These are phyloP conservation scores for Teratosphaeria pseudoeucalypti DNA, from an alignment of 2,329 filamentous ascomycete species.

Conservation along the genomic window DNA sequence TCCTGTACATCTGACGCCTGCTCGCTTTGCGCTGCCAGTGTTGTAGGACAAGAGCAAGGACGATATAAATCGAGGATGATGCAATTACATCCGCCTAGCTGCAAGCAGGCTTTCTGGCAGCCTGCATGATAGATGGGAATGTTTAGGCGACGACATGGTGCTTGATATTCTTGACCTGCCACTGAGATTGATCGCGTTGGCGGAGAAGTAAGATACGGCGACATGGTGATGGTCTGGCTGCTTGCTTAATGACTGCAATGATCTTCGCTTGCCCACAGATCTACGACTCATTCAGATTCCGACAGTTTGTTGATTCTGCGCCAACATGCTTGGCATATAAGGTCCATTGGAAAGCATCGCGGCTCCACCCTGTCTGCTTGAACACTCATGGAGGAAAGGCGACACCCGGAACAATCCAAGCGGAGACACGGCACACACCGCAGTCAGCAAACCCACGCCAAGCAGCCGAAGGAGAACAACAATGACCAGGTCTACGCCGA, in stretches of 20 bases:
- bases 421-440: background rate
- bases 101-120: too few species aligned
- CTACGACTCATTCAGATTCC: background rate
- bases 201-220: background rate
- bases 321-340: background rate
- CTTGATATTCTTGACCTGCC: background rate
- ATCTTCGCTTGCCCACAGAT: background rate
- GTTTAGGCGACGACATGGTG: background rate
- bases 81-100: too few species aligned
- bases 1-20: too few species aligned
- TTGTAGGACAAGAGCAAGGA: too few species aligned
- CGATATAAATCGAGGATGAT: too few species aligned
- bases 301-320: background rate
- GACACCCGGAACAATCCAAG: background rate
- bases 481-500: background rate
- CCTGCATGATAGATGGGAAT: background rate
- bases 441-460: background rate
- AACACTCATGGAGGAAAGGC: background rate
- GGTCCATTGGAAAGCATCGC: background rate
- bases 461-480: background rate
- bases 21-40: too few species aligned
- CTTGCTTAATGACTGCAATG: background rate
- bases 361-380: background rate
- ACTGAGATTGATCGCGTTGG: background rate
- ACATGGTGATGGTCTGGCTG: background rate